Base-by-base conservation (phyloP, 768 basidiomycete genomes). In the Cystobasidium ongulense region DNA sequence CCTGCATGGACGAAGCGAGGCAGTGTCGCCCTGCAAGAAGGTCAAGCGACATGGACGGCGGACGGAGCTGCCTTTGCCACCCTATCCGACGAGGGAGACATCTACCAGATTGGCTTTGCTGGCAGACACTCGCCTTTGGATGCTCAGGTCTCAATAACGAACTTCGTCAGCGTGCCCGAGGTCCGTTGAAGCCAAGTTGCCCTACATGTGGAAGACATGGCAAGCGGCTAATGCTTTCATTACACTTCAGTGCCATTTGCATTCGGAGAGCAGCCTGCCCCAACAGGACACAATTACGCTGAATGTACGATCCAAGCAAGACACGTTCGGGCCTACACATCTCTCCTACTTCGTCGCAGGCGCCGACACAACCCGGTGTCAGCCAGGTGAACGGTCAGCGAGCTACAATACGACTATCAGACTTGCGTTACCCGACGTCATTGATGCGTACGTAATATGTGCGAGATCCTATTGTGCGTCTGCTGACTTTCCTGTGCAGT, bases 41-140 rank as follows among this genome's bases (percentile, higher is more conserved):
- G 54, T n/a, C 50, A 57, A 36, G 53, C 54, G 4, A 43, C 27
- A n/a, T 71, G 33, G 29, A 15, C 10, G 15, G 53, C 33, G 29
- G 15, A 54, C 31, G 35, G 36, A 13, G 36, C 5, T 33, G 53
- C 68, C 50, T 71, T 36, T 31, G 43, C 33, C 68, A 33, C 68
- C 33, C 54, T 59, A 15, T 23, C 29, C 25, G 68, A 17, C 31
- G 52, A 71, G 21, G 68, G 68, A 46, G 68, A 71, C 36, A n/a
- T 71, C 2, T 71, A 71, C 54, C 68, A 71, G 54, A 54, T 71
- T 29, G 68, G 68, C 41, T 59, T 39, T 36, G 33, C 25, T n/a
- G 35, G 52, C 68, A 33, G 29, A 41, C n/a, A 10, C 10, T 4
- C 33, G 7, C 25, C 33, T 33, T 52, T 39, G 43, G 46, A 67